Conservation (phyloP, 805 yeast species). For the Candida odintsovae region DNA sequence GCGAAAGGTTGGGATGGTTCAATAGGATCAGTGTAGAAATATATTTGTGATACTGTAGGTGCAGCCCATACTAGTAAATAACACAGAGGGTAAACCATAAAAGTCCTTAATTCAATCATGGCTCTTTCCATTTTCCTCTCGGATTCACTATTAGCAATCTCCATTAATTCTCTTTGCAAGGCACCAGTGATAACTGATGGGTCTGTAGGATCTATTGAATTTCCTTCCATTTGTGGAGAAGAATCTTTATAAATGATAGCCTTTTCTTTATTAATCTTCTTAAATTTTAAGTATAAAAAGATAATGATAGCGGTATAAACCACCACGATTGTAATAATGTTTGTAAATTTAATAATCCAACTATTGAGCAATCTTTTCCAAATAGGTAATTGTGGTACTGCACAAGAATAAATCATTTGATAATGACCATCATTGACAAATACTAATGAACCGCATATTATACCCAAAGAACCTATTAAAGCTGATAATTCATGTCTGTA, state of each 20-base stretch:
- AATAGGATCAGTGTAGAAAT: slow-evolving; percentile 2
- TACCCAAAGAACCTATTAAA: neutral
- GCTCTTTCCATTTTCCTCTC: slow-evolving; percentile 8
- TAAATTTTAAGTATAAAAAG: slow-evolving; percentile 10
- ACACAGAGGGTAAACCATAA: slow-evolving; percentile 19
- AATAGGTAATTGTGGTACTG: slow-evolving; percentile 9
- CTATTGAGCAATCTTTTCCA: slow-evolving; percentile 18
- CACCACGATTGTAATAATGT: slow-evolving; percentile 9
- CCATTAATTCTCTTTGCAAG: slow-evolving; percentile 18
- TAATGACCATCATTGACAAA: slow-evolving; percentile 12
- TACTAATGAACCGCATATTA: slow-evolving; percentile 7
- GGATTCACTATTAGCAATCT: slow-evolving; percentile 6
- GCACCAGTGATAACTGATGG: slow-evolving; percentile 1
- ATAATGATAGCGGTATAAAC: slow-evolving; percentile 15
- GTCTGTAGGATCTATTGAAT: neutral
- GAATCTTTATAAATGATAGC: slow-evolving; percentile 4
- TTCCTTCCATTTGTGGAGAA: neutral
- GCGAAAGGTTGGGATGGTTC: slow-evolving; percentile 4
- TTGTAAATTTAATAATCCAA: slow-evolving; percentile 16
- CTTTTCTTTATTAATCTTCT: slow-evolving; percentile 10
- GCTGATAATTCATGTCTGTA: slow-evolving; percentile 2
- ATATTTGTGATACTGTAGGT: slow-evolving; percentile 12
- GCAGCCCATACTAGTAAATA: slow-evolving; percentile 18
- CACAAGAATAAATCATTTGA: slow-evolving; percentile 11
- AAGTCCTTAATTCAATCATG: slow-evolving; percentile 16